Percentiles rank a stretch among this genome's conserved stretches.
Evolutionary conservation across 2,329 filamentous ascomycete species (phyloP).

Genomic region (Pestalotiopsis sp.): DNA sequence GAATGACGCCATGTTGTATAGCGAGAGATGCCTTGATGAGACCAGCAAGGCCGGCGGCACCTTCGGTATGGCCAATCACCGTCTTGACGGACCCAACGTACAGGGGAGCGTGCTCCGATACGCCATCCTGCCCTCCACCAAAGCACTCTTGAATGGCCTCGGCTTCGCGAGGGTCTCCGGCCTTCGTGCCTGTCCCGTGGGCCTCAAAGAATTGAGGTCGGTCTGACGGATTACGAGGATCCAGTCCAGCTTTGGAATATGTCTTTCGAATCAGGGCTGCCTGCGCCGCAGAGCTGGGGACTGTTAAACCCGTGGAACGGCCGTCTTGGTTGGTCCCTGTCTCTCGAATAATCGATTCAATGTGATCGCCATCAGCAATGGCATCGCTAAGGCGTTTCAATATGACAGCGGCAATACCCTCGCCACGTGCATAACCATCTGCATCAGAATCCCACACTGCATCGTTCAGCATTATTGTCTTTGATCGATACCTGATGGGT

Average conservation of each 20-base stretch:
- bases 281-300: conserved; percentile 32
- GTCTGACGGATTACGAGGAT: conserved; percentile 7
- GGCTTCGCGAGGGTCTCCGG: conserved; percentile 41
- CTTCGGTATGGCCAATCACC: conserved; percentile 14
- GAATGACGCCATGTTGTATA: conserved; percentile 8
- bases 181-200: conserved; percentile 32
- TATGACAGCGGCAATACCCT: conserved; percentile 43
- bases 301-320: conserved; percentile 20
- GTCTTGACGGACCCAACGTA: conserved; percentile 17
- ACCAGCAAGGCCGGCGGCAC: conserved; percentile 14
- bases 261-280: conserved; percentile 31
- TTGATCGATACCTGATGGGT: too few species aligned
- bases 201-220: conserved; percentile 25
- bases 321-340: conserved; percentile 40
- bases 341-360: conserved; percentile 35
- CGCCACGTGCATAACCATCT: conserved; percentile 52
- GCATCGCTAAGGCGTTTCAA: conserved; percentile 47
- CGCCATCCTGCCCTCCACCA: neutral
- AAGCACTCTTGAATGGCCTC: neutral
- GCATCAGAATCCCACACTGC: conserved; percentile 35
- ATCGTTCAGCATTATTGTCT: too few species aligned
- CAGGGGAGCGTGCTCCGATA: neutral
- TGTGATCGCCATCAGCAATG: conserved; percentile 42
- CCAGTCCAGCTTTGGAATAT: conserved; percentile 21
- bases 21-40: conserved; percentile 12